Evolutionary conservation across 2,329 filamentous ascomycete genomes (phyloP).

Genomic region (Emmonsia crescens): DNA sequence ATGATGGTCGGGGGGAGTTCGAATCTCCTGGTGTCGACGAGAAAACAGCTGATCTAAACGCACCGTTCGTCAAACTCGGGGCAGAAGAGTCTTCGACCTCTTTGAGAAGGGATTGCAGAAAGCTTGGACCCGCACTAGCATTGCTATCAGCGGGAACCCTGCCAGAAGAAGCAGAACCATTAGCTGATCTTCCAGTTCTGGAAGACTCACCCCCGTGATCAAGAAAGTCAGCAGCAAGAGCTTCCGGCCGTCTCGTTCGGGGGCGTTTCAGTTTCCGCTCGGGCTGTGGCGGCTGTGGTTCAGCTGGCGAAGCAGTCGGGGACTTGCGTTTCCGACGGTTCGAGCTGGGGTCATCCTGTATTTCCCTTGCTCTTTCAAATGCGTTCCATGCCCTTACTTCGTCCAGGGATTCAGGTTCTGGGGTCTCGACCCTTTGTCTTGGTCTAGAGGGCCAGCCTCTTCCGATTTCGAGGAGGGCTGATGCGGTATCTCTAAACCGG

Average conservation of each 20-base stretch:
- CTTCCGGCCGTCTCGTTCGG: conserved; percentile 58
- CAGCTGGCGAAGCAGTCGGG: conserved; percentile 57
- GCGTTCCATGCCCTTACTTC: conserved; percentile 82
- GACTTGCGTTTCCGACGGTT: conserved; percentile 64
- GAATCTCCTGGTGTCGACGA: conserved; percentile 26
- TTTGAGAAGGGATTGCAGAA: conserved; percentile 74
- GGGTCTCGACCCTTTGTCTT: conserved; percentile 31
- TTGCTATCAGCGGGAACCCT: conserved; percentile 8
- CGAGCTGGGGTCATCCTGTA: conserved; percentile 38
- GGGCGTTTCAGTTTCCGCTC: conserved; percentile 82
- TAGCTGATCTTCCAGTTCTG: conserved; percentile 22
- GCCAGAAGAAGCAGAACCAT: conserved; percentile 17
- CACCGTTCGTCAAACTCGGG: conserved; percentile 21
- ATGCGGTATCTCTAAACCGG: conserved; percentile 59
- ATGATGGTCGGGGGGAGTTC: conserved; percentile 19
- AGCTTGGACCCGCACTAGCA: conserved; percentile 53
- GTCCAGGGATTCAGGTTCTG: conserved; percentile 62
- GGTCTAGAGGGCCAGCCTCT: conserved; percentile 32
- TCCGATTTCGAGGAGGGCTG: conserved; percentile 47
- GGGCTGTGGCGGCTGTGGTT: conserved; percentile 54
- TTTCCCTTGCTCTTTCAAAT: conserved; percentile 71
- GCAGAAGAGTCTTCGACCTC: conserved; percentile 59
- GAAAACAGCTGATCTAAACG: conserved; percentile 23
- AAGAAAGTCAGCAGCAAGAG: conserved; percentile 34
- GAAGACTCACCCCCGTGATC: conserved; percentile 27